Conservation (phyloP, 2,329 filamentous ascomycete genomes). For the Cladophialophora psammophila region DNA sequence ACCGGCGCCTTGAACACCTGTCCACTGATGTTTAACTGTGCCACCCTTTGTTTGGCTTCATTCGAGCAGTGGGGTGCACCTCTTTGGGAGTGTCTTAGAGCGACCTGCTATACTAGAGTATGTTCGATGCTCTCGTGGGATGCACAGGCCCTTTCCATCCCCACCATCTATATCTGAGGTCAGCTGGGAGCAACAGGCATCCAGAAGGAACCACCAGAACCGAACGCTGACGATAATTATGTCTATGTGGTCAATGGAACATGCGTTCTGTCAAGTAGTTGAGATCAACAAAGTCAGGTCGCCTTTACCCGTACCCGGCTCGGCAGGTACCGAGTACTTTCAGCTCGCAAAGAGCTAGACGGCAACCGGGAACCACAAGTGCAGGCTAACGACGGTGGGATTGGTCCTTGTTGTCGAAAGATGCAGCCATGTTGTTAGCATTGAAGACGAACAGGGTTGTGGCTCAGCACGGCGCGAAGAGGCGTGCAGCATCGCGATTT, state of each 20-base stretch:
- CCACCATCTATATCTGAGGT: not conserved
- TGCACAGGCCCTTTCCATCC: not conserved
- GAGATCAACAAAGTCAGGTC: not conserved
- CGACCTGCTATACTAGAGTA: not conserved
- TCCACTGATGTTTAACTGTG: not conserved
- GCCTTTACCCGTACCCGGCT: not conserved
- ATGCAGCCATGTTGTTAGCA: not conserved
- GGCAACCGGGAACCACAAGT: not conserved
- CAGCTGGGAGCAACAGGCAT: not conserved
- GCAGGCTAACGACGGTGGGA: not conserved
- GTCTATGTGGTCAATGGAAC: not conserved
- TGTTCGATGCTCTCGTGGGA: not conserved
- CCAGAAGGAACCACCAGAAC: not conserved
- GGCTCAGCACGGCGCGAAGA: not conserved
- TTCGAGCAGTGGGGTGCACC: not conserved
- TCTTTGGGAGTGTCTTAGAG: not conserved
- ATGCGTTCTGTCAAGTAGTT: not conserved
- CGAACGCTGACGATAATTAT: not conserved
- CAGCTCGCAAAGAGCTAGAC: constrained; percentile 15
- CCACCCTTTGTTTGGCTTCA: not conserved
- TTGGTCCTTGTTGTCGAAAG: not conserved
- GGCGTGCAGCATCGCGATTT: no score
- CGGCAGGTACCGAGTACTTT: not conserved
- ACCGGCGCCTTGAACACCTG: not conserved
- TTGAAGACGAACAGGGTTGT: not conserved